These are phyloP conservation scores for Zangia roseola DNA, from an alignment of 768 basidiomycete genomes.

Conservation along the genomic window DNA sequence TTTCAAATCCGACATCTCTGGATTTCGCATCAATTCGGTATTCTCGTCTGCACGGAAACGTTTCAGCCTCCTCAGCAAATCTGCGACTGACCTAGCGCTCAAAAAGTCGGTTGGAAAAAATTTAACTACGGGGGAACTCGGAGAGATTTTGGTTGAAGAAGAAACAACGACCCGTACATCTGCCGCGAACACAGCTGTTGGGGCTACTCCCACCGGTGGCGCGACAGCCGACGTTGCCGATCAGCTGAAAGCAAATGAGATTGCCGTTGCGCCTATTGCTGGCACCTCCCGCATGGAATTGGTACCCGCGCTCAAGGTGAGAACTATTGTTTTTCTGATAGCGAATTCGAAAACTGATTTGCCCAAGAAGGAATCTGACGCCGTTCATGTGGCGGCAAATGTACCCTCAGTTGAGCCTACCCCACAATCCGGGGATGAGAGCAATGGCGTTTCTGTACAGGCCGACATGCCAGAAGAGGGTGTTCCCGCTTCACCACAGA, in stretches of 20 bases:
- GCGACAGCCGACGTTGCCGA: slow-evolving; percentile 19
- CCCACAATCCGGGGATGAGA: slow-evolving; percentile 6
- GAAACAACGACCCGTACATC: slow-evolving; percentile 22
- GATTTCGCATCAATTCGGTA: slow-evolving; percentile 38
- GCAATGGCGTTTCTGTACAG: background rate
- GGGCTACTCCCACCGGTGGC: slow-evolving; percentile 22
- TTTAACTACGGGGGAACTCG: slow-evolving; percentile 62
- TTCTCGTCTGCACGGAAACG: slow-evolving; percentile 56
- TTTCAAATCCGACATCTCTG: slow-evolving; percentile 41
- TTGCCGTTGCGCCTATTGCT: slow-evolving; percentile 1
- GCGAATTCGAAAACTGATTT: slow-evolving; percentile 4
- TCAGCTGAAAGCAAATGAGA: slow-evolving; percentile 6
- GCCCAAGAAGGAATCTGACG: slow-evolving; percentile 2
- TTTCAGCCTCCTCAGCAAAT: slow-evolving; percentile 57
- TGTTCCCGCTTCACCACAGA: background rate
- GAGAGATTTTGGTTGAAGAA: slow-evolving; percentile 63
- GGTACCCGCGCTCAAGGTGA: slow-evolving; percentile 9
- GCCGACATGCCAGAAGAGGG: slow-evolving; percentile 8
- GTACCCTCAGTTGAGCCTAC: slow-evolving; percentile 17
- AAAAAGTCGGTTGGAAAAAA: slow-evolving; percentile 36
- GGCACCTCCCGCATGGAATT: background rate
- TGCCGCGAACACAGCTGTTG: slow-evolving; percentile 13
- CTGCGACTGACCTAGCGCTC: slow-evolving; percentile 15
- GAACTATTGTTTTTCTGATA: background rate
- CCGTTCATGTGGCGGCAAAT: background rate